Evolutionary conservation across 306 rosid genomes (phyloP), one percentile per base, ranked within the genome.

Genomic region (Calophaca sinica): DNA sequence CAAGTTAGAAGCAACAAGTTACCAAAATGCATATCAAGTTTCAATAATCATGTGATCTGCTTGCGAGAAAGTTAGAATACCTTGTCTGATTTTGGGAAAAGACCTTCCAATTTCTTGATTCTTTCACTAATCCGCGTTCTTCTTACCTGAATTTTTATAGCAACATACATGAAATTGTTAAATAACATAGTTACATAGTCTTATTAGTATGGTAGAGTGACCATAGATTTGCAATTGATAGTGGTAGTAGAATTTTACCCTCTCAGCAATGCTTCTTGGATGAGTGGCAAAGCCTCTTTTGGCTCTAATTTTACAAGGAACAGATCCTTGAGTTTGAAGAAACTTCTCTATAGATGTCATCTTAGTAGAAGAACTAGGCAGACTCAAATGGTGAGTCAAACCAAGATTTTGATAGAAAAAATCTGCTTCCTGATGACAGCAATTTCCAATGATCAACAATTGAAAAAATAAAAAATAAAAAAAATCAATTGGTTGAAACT

Each of bases 241-340:
- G 48, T 10, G 2, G 31, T 2, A 14, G 42, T 2, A 76, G 70
- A 80, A 62, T 42, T 68, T 73, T 85, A 88, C 98, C 92, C 98
- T 84, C 81, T 93, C 98, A 31, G 98, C 98, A 72, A 93, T 91
- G 89, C 97, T 93, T 79, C 98, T 86, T 2, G 98, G 98, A 70
- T 93, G 98, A 52, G 98, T 93, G 63, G 98, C 98, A 11, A 83
- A 93, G 65, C 98, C 98, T 85, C 98, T 73, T 84, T 93, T 93
- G 32, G 98, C 98, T 54, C 98, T 84, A 76, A 78, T 81, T 86
- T 91, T 89, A 74, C 93, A 88, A 66, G 90, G 97, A 65, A 85
- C 87, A 2, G 92, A 79, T 41, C 81, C 92, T 83, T 89, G 89
- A 76, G 84, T 62, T 33, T 86, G 89, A 55, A 89, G 82, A 36